Percentiles rank a stretch among this genome's conserved stretches.
Conservation (phyloP, 2,329 filamentous ascomycete species). For the Penicillium fuscoglaucum region DNA sequence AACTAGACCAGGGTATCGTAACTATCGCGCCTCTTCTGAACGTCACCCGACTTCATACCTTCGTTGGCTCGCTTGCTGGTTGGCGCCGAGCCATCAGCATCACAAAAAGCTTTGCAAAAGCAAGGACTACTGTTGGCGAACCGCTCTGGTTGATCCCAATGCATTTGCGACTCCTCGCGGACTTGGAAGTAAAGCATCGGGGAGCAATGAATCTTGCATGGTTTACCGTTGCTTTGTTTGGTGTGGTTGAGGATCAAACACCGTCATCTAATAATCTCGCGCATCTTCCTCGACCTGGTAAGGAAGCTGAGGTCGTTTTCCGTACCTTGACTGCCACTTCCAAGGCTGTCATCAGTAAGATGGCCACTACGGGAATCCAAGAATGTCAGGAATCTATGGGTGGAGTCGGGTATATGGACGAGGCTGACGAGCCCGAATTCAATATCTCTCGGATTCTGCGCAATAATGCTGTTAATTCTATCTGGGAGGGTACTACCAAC, state of each 20-base stretch:
- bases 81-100: slow-evolving; percentile 46
- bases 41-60: slow-evolving; percentile 56
- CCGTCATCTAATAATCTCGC: slow-evolving; percentile 40
- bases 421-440: slow-evolving; percentile 56
- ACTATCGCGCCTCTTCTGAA: slow-evolving; percentile 70
- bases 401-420: slow-evolving; percentile 43
- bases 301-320: slow-evolving; percentile 30
- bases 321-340: slow-evolving; percentile 33
- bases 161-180: slow-evolving; percentile 43
- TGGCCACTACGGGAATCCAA: slow-evolving; percentile 32
- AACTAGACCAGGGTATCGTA: slow-evolving; percentile 64
- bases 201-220: slow-evolving; percentile 41
- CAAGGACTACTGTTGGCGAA: slow-evolving; percentile 39
- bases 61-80: slow-evolving; percentile 37
- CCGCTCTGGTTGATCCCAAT: slow-evolving; percentile 43
- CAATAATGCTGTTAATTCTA: slow-evolving; percentile 57
- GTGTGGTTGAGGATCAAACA: slow-evolving; percentile 55
- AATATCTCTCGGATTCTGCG: slow-evolving; percentile 68
- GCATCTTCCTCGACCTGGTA: slow-evolving; percentile 45
- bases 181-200: slow-evolving; percentile 42
- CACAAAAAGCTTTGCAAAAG: slow-evolving; percentile 43
- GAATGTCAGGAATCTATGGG: slow-evolving; percentile 43
- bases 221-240: slow-evolving; percentile 34
- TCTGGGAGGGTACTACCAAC: slow-evolving; percentile 74
- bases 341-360: slow-evolving; percentile 41